These are phyloP conservation scores for Zizania palustris DNA, from an alignment of 202 grass and related monocot genomes.

Conservation along the genomic window DNA sequence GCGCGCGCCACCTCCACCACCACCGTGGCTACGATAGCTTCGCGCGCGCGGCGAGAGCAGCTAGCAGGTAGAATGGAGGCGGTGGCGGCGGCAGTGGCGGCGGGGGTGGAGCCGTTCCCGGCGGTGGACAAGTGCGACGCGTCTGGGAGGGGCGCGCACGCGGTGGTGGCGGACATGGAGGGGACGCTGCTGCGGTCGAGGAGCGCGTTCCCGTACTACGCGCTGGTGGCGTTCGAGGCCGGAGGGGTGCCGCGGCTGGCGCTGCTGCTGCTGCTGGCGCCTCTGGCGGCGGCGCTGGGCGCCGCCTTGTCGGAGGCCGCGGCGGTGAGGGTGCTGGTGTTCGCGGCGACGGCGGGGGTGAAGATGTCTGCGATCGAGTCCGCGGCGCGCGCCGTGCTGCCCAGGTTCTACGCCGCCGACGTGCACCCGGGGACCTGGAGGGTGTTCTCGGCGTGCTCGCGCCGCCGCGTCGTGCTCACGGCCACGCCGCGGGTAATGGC, in stretches of 20 bases:
- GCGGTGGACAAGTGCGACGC: constrained; percentile 68
- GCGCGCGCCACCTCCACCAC: too few species aligned
- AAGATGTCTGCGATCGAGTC: constrained; percentile 57
- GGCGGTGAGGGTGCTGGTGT: constrained; percentile 60
- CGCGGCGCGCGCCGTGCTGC: constrained; percentile 73
- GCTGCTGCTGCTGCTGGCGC: constrained; percentile 58
- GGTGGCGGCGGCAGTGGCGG: constrained; percentile 24
- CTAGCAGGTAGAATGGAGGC: too few species aligned
- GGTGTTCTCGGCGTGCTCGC: constrained; percentile 60
- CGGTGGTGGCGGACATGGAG: constrained; percentile 68
- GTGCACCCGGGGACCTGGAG: constrained; percentile 69
- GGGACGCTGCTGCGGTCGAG: constrained; percentile 61
- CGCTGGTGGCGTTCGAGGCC: constrained; percentile 70
- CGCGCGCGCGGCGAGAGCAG: too few species aligned
- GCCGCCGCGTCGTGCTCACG: constrained; percentile 57
- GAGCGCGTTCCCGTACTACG: constrained; percentile 82
- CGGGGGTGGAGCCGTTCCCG: constrained; percentile 56
- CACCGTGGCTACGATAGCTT: too few species aligned
- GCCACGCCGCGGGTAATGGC: constrained; percentile 65
- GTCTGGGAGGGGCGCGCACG: constrained; percentile 48
- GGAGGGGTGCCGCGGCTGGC: constrained; percentile 66
- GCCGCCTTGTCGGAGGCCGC: constrained; percentile 46
- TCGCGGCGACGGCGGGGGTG: constrained; percentile 54
- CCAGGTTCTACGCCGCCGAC: constrained; percentile 72
- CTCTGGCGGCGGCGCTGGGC: constrained; percentile 46